Evolutionary conservation across 352 stramenopile genomes (phyloP).

Genomic region (Pythium folliculosum): DNA sequence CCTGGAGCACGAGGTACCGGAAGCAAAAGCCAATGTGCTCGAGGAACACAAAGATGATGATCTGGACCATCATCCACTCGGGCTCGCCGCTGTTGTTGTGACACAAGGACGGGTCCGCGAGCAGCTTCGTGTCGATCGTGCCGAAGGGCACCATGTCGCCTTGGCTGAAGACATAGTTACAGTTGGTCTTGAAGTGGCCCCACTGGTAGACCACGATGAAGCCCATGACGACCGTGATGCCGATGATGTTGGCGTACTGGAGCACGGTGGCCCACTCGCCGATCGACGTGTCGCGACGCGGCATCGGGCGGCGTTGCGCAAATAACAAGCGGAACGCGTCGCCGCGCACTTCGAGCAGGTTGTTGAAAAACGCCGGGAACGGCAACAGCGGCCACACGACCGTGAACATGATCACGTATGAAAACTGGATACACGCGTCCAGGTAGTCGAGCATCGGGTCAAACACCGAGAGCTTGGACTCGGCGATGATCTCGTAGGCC

Average conservation of each 20-base stretch:
- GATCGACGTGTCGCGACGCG: constrained; percentile 78
- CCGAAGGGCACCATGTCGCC: constrained; percentile 81
- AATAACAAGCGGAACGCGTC: constrained; percentile 85
- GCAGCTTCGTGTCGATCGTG: constrained; percentile 41
- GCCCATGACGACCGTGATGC: constrained; percentile 76
- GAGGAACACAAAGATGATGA: constrained; percentile 79
- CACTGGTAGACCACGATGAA: constrained; percentile 88
- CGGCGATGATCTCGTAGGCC: constrained; percentile 83
- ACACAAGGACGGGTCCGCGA: constrained; percentile 40
- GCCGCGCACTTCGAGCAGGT: constrained; percentile 83
- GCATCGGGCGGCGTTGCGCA: constrained; percentile 78
- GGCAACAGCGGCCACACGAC: constrained; percentile 88
- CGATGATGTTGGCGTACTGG: constrained; percentile 86
- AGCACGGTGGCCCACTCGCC: constrained; percentile 85
- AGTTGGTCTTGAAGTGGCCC: constrained; percentile 73
- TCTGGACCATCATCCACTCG: constrained; percentile 76
- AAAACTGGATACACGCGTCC: constrained; percentile 89
- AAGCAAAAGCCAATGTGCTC: constrained; percentile 84
- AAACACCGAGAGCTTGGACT: constrained; percentile 82
- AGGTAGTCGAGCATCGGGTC: constrained; percentile 87
- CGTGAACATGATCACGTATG: constrained; percentile 91
- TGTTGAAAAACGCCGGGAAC: constrained; percentile 86
- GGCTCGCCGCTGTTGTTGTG: constrained; percentile 42
- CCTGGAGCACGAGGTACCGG: constrained; percentile 81
- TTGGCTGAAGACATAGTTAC: constrained; percentile 72